phyloP scores from a whole-genome alignment of 495 filamentous ascomycete species.

The Hapsidospora chrysogenum region DNA sequence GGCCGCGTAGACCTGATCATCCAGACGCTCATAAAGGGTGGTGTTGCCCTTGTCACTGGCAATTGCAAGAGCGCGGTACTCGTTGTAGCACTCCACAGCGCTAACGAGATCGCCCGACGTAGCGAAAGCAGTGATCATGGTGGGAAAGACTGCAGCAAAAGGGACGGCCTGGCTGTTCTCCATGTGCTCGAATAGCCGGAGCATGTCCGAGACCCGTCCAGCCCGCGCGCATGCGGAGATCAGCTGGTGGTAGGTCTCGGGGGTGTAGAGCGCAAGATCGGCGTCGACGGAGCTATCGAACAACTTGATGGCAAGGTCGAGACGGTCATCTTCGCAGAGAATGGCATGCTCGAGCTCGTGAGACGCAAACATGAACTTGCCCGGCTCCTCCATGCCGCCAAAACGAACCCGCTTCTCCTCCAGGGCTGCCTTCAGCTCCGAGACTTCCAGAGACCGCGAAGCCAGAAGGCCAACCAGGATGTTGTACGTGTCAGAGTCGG shows the following conservation, averaged over 20 bases:
- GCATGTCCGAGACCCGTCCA: conserved; percentile 69
- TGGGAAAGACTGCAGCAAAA: conserved; percentile 63
- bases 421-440: conserved; percentile 47
- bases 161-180: conserved; percentile 56
- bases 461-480: conserved; percentile 71
- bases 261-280: conserved; percentile 38
- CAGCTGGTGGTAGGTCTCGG: conserved; percentile 62
- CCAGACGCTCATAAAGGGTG: conserved; percentile 53
- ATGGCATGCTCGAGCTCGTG: conserved; percentile 71
- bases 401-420: conserved; percentile 64
- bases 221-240: conserved; percentile 73
- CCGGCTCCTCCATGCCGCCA: conserved; percentile 70
- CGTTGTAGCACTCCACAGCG: conserved; percentile 90
- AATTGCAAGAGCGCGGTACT: conserved; percentile 73
- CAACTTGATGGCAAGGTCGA: conserved; percentile 66
- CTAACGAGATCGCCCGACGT: conserved; percentile 61
- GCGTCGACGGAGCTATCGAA: conserved; percentile 56
- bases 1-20: conserved; percentile 73
- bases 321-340: conserved; percentile 68
- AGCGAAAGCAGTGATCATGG: conserved; percentile 87
- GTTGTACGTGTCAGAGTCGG: conserved; percentile 72
- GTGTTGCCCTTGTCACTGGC: conserved; percentile 61
- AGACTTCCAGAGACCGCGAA: conserved; percentile 55
- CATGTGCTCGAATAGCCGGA: conserved; percentile 78
- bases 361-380: conserved; percentile 81